Percentiles rank a stretch among this genome's conserved stretches.
These are phyloP conservation scores for Salix caprea DNA, from an alignment of 345 rosid species.

Conservation along the genomic window DNA sequence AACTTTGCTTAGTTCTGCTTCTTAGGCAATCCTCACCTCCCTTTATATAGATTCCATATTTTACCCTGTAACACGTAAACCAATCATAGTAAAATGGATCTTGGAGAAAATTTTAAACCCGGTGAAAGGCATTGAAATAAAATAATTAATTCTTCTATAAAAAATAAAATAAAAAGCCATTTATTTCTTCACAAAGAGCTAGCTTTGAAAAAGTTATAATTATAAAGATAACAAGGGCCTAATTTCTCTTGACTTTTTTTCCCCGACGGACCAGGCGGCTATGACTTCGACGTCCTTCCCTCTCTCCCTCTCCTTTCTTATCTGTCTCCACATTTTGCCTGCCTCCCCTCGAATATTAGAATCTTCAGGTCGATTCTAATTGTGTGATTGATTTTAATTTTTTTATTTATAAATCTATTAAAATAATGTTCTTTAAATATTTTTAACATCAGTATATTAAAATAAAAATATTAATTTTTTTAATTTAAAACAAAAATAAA, in stretches of 20 bases:
- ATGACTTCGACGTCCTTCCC: neutral
- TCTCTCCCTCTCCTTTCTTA: neutral
- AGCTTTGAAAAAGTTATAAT: neutral
- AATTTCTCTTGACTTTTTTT: neutral
- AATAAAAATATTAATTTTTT: no score
- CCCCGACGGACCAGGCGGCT: neutral
- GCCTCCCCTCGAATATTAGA: no score
- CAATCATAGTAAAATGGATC: conserved; percentile 15
- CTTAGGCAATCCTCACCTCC: conserved; percentile 9
- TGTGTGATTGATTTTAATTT: no score
- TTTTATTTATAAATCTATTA: no score
- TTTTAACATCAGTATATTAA: no score
- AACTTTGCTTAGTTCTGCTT: conserved; percentile 24
- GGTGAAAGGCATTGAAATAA: neutral
- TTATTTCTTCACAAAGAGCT: neutral
- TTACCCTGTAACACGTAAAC: conserved; percentile 4
- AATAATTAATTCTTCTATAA: neutral
- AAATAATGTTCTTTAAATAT: no score
- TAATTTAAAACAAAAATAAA: no score
- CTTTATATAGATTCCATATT: conserved; percentile 55
- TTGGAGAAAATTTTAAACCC: neutral
- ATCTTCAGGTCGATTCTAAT: no score
- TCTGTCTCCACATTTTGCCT: neutral
- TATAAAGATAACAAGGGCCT: neutral
- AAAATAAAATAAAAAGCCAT: no score